Base-by-base conservation (phyloP, 768 basidiomycete genomes). In the Boletus rubropictus region DNA sequence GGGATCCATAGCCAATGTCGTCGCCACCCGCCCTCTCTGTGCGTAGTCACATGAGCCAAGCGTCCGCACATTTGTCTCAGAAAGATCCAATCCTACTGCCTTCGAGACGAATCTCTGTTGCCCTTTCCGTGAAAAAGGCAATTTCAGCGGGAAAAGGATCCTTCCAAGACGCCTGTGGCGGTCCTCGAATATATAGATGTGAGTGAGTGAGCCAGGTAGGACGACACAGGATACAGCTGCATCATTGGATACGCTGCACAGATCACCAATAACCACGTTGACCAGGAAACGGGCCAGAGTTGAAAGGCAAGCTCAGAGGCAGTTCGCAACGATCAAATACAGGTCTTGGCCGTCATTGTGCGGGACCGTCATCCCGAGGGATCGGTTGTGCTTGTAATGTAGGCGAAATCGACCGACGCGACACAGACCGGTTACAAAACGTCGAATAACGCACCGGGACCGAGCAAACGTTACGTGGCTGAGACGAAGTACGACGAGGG, bases 101-200 rank as follows among this genome's bases (percentile, higher is more conserved):
- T 68, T 72, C 72, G 77, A 80, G 79, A 71, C 75, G 62, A 77
- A 73, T 75, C 78, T 78, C 77, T 79, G 59, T 75, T 76, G 65
- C 55, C 65, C 61, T 57, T 69, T 75, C 75, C 73, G 57, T 32
- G 57, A 71, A 64, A 71, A 55, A 54, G 60, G 50, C 67, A 75
- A 76, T 63, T 71, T 67, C 69, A 67, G 56, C 54, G 28, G 53
- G 51, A 45, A 51, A 50, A 42, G 42, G 54, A 42, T 54, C 33
- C 37, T 49, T 42, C 50, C 53, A 42, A 51, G 49, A 53, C 22
- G 3, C 25, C 4, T 36, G 45, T 49, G 45, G 48, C 35, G 31
- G 24, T 36, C 52, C 52, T 44, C 56, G 32, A 51, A 48, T 46
- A 31, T 25, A 37, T 52, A 56, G 49, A 7, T 50, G n/a, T n/a